These are phyloP conservation scores for Hyparrhenia diplandra DNA, from an alignment of 176 grass and related monocot species.

Conservation along the genomic window DNA sequence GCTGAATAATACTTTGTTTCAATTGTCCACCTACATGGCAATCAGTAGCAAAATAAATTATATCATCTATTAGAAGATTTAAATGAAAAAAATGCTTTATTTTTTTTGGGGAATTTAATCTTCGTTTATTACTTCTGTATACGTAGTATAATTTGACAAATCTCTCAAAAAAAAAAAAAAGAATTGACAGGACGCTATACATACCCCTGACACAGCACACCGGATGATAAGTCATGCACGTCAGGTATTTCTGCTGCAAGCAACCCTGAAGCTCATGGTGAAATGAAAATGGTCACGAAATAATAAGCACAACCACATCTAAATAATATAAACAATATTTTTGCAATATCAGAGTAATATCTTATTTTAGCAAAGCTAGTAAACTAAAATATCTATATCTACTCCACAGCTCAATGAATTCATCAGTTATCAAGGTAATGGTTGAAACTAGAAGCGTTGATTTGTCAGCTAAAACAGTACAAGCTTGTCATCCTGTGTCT, in stretches of 20 bases:
- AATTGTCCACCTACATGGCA: conserved; percentile 74
- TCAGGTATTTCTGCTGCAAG: conserved; percentile 64
- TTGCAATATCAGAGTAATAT: not conserved
- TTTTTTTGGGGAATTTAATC: no score
- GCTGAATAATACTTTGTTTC: conserved; percentile 93
- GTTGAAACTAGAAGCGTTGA: not conserved
- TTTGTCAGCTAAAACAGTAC: not conserved
- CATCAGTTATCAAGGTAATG: not conserved
- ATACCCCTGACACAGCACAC: conserved; percentile 89
- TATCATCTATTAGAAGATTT: not conserved
- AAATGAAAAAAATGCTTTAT: not conserved
- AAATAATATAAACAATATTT: not conserved
- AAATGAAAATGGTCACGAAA: not conserved
- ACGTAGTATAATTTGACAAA: not conserved
- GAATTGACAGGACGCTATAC: conserved; percentile 10
- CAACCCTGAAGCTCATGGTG: conserved; percentile 51
- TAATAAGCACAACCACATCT: not conserved
- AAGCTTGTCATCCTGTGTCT: not conserved
- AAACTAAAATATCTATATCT: not conserved
- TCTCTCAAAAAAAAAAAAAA: not conserved
- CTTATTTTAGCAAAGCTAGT: not conserved
- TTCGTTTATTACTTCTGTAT: no score
- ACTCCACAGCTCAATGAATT: not conserved
- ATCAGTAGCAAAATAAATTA: conserved; percentile 14
- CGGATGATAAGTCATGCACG: conserved; percentile 61